Evolutionary conservation across 139 green algal genomes (phyloP), one percentile per base, ranked within the genome.

Genomic region (Gonium pectorale): DNA sequence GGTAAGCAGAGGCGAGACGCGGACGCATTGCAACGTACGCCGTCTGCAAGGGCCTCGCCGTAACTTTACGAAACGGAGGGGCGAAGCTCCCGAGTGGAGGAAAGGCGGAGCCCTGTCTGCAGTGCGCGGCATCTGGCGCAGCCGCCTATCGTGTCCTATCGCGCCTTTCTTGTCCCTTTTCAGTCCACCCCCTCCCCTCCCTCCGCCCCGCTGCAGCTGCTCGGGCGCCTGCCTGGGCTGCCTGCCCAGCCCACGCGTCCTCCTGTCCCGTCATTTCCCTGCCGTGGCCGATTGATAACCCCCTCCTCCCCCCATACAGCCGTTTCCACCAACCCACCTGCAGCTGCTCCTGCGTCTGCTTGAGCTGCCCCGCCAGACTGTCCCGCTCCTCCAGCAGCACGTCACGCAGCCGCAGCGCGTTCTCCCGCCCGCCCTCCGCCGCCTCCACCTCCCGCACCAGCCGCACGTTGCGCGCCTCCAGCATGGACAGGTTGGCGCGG

Each of bases 381-480:
- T 81, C 73, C 26, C 73, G 51, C 73, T 81, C 73, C 38, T 69
- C 73, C 73, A 81, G 56, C 73, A 81, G 73, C 54, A 81, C 27
- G 37, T 81, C 73, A 37, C 72, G 72, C 51, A 80, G 72, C 72
- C 38, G 35, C 51, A 80, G 51, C 51, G 72, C 72, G 21, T 67
- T 80, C 35, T 5, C 37, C 7, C 72, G 72, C 9, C 72, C 52
- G 21, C 35, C 51, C 52, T 80, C 72, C 22, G 52, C 51, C 13
- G 0, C 26, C 72, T 80, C 72, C 33, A 64, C 31, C 33, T 79
- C 70, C 19, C 70, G 70, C 4, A 33, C 49, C 54, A 81, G 40
- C 54, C n/a, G 40, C 29, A 38, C 37, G 56, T 81, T 81, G 38
- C 69, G 54, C 4, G 51, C 35, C 73, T 81, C 73, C 35, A 81